A percentile compares a stretch with the other conserved stretches of the same genome.
Evolutionary conservation across 78 protist genomes (phyloP).

Genomic region (Neovahlkampfia damariscottae): DNA sequence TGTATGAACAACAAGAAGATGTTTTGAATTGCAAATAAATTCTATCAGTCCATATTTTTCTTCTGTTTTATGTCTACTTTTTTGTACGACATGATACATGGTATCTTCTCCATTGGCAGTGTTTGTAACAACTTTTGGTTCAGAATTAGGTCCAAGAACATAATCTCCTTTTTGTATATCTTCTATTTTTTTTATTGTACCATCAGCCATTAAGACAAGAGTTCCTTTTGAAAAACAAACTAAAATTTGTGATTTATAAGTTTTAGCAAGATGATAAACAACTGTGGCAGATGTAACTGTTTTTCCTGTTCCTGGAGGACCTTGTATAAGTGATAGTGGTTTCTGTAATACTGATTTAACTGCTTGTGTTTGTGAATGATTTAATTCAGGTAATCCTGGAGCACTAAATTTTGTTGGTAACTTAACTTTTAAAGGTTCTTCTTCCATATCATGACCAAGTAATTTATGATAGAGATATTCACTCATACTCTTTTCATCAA

Average conservation of each 20-base stretch:
- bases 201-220: no score
- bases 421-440: slow-evolving; percentile 5
- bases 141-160: no score
- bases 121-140: no score
- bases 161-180: no score
- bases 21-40: no score
- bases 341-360: slow-evolving; percentile 58
- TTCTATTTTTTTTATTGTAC: no score
- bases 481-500: slow-evolving; percentile 61
- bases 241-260: slow-evolving; percentile 30
- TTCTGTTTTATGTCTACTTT: no score
- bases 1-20: no score
- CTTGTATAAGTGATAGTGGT: slow-evolving; percentile 92
- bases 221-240: no score
- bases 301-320: slow-evolving; percentile 98
- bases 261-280: slow-evolving; percentile 82
- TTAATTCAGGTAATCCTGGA: slow-evolving; percentile 79
- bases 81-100: no score
- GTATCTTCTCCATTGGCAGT: no score
- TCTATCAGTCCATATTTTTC: no score
- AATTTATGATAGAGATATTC: slow-evolving; percentile 72
- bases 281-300: slow-evolving; percentile 94
- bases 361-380: slow-evolving; percentile 83
- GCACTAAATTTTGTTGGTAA: slow-evolving; percentile 39
- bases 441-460: slow-evolving; percentile 84